Conservation (phyloP, 352 stramenopile species). For the Pelagophyceae sp. region DNA sequence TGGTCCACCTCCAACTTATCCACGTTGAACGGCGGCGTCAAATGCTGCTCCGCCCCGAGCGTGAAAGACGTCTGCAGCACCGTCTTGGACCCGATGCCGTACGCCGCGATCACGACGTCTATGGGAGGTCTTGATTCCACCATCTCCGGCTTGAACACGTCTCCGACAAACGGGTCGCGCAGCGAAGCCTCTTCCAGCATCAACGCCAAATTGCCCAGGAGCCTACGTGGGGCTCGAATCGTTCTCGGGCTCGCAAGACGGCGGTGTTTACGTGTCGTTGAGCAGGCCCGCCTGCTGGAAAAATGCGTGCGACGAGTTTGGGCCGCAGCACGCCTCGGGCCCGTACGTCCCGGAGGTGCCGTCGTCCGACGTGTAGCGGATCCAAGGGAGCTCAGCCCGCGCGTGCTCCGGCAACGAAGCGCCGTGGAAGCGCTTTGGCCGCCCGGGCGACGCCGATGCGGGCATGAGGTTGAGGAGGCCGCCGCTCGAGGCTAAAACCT, state of each 20-base stretch:
- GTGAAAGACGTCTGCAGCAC: neutral
- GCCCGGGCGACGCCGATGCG: neutral
- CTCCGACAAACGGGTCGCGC: neutral
- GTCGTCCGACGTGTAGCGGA: neutral
- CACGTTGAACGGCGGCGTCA: neutral
- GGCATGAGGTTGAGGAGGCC: neutral
- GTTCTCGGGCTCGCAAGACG: too few species aligned
- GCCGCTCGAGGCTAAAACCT: neutral
- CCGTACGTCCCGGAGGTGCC: neutral
- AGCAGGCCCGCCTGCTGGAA: neutral
- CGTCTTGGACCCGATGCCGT: neutral
- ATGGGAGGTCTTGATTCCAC: neutral
- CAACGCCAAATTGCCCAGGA: neutral
- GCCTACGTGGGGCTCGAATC: too few species aligned
- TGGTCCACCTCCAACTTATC: neutral
- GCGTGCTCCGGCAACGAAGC: too few species aligned
- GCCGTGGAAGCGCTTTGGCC: neutral
- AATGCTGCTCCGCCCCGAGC: neutral
- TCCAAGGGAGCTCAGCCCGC: neutral
- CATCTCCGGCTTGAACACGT: neutral
- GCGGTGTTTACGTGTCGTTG: too few species aligned
- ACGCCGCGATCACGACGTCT: neutral
- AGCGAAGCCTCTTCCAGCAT: neutral
- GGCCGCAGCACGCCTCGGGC: neutral
- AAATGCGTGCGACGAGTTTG: neutral